phyloP scores from a whole-genome alignment of 208 protist genomes.

The Trypanosoma rangeli region DNA sequence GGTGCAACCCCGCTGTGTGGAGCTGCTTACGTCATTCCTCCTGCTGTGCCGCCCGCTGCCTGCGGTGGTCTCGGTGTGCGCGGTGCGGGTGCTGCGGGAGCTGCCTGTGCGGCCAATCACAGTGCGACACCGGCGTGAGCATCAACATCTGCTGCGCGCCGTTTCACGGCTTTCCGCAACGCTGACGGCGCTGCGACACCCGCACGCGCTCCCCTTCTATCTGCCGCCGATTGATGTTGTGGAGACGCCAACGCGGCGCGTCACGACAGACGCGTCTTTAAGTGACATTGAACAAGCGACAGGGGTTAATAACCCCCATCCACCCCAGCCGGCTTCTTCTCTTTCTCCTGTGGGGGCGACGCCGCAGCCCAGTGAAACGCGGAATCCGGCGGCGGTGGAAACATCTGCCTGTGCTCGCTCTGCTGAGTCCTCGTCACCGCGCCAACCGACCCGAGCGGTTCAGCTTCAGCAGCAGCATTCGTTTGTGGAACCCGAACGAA shows the following conservation, averaged over 20 bases:
- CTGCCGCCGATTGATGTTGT: conserved; percentile 43
- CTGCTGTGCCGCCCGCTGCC: conserved; percentile 27
- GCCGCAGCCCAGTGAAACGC: not conserved
- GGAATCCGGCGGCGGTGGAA: not conserved
- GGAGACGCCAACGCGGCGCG: conserved; percentile 41
- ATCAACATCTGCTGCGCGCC: conserved; percentile 26
- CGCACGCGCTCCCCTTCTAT: conserved; percentile 49
- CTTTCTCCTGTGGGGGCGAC: not conserved
- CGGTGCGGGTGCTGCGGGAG: conserved; percentile 26
- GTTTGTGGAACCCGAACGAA: not conserved
- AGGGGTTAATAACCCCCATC: not conserved
- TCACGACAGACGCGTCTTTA: not conserved
- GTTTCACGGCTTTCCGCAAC: conserved; percentile 24
- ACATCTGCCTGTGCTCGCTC: not conserved
- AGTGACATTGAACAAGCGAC: not conserved
- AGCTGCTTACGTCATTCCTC: conserved; percentile 25
- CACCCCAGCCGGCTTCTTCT: too few relatives aligned
- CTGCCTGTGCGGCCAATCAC: conserved; percentile 9
- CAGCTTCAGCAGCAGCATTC: not conserved
- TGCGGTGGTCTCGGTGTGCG: conserved; percentile 20
- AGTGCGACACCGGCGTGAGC: not conserved
- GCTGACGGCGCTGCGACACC: conserved; percentile 39
- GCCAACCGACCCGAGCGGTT: not conserved
- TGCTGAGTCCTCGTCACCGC: not conserved
- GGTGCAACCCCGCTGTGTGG: conserved; percentile 21